Evolutionary conservation across 306 rosid species (phyloP), one percentile per base, ranked within the genome.

Genomic region (Sechiopsis laciniata): DNA sequence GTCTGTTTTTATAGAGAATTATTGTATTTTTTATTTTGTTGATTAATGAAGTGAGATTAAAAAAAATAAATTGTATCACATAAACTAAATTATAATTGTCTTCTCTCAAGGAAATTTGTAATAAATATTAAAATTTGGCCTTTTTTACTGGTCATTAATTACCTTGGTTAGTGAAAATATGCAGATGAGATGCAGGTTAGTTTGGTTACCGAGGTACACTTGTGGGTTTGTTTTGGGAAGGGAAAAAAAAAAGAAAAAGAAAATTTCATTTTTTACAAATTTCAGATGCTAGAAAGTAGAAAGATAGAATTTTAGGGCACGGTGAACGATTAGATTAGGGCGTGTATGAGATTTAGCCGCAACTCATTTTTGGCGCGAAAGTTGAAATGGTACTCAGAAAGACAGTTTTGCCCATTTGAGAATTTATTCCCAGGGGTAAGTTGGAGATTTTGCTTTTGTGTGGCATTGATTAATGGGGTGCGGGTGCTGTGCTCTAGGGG

Each of bases 211-310:
- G 90, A 88, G 89, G 85, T 70, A 77, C 84, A 74, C 37, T 76
- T 79, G 96, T 93, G 98, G 97, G 90, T 81, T 77, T 82, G 96
- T 85, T 88, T 93, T 82, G 97, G 98, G 88, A 90, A 67, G 9
- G 19, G 72, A 46, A 55, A 4, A 5, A 5, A 26, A 26, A 26
- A 26, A 26, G 29, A 26, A 26, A 26, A 26, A 26, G 29, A 2
- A 26, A 26, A 26, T 26, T 26, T 26, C 1, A 26, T 26, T 26
- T 26, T 26, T 26, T 26, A 26, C 29, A 26, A 26, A 26, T 26
- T 26, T 26, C 29, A 26, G 2, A 26, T 26, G 29, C 29, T 26
- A 26, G 29, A 26, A 26, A 26, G 29, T 26, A 26, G 29, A 26
- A 26, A 26, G n/a, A n/a, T n/a, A n/a, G n/a, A n/a, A 6, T 29